A percentile compares a stretch with the other conserved stretches of the same genome.
Conservation (phyloP, 805 yeast genomes). For the Yarrowia sp. region DNA sequence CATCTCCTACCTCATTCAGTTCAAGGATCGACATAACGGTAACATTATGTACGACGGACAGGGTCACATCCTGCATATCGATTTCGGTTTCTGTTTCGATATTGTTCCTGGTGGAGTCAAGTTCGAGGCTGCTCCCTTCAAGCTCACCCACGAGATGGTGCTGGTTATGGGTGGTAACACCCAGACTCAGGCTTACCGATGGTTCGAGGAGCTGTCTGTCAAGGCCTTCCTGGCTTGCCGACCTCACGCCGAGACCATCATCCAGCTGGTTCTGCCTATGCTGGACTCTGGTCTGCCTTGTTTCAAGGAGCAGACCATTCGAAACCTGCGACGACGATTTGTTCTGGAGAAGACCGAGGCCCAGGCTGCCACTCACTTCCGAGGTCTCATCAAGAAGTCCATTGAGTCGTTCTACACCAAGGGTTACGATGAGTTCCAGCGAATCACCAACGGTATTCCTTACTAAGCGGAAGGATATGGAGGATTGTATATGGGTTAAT, state of each 20-base stretch:
- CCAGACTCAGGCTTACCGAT: conserved; percentile 81
- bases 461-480: conserved; percentile 54
- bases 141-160: conserved; percentile 95
- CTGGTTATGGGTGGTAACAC: conserved; percentile 92
- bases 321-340: conserved; percentile 76
- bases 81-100: conserved; percentile 98
- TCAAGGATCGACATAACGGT: conserved; percentile 96
- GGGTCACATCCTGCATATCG: conserved; percentile 95
- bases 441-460: conserved; percentile 96
- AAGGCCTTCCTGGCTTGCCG: conserved; percentile 89
- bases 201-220: conserved; percentile 95
- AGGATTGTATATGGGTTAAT: conserved; percentile 24
- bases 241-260: conserved; percentile 83
- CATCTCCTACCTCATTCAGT: conserved; percentile 86
- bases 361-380: conserved; percentile 82
- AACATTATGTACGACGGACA: conserved; percentile 95
- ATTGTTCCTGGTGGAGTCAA: conserved; percentile 99
- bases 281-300: conserved; percentile 94
- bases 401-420: conserved; percentile 88
- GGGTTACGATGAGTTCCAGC: conserved; percentile 97
- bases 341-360: conserved; percentile 80
- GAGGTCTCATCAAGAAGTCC: conserved; percentile 76
- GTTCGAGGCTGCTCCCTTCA: conserved; percentile 98
- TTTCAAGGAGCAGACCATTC: conserved; percentile 82
- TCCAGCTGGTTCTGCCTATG: conserved; percentile 90